A percentile compares a stretch with the other conserved stretches of the same genome.
These are phyloP conservation scores for Hamamelis virginiana DNA, from an alignment of 164 flowering plant species.

Conservation along the genomic window DNA sequence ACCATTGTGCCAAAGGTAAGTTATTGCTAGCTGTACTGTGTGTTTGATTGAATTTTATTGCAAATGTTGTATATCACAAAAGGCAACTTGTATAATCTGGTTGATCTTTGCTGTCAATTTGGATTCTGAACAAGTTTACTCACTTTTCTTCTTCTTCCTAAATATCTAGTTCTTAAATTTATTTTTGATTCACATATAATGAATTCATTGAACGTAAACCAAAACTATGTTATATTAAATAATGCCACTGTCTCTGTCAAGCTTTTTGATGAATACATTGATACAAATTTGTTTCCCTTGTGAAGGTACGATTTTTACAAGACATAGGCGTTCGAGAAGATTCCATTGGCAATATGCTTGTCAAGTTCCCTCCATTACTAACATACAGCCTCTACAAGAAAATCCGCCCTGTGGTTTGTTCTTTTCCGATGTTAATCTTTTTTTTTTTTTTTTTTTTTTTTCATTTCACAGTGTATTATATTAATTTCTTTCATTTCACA, in stretches of 20 bases:
- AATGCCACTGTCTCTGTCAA: neutral
- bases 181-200: neutral
- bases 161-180: neutral
- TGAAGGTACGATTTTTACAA: constrained; percentile 80
- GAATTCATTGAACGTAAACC: neutral
- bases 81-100: neutral
- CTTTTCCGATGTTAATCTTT: constrained; percentile 2
- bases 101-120: neutral
- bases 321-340: constrained; percentile 85
- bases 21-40: neutral
- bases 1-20: constrained; percentile 90
- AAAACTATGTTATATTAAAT: neutral
- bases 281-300: neutral
- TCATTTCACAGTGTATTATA: neutral
- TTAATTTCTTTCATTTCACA: neutral
- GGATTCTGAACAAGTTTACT: neutral
- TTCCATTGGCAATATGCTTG: constrained; percentile 75
- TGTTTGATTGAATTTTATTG: neutral
- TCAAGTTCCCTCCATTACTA: constrained; percentile 75
- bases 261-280: neutral
- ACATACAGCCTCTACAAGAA: constrained; percentile 93
- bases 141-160: neutral
- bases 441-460: neutral
- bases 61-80: neutral
- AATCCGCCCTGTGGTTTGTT: constrained; percentile 87